Conservation (phyloP, 352 stramenopile genomes). For the Globisporangium apiculatum region DNA sequence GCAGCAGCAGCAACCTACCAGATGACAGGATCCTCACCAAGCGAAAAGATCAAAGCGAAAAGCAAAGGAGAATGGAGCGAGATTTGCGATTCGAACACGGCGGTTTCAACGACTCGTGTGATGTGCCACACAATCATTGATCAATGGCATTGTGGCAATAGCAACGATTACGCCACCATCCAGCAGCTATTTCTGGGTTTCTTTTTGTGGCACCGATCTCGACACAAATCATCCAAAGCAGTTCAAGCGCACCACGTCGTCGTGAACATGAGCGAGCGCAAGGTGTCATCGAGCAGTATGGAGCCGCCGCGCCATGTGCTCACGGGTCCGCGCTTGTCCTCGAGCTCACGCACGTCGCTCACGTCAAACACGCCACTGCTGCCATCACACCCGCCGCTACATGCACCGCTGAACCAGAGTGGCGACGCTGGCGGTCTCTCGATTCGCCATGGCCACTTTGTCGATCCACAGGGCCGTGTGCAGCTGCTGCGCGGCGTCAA, state of each 20-base stretch:
- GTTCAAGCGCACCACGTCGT: neutral
- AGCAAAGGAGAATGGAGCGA: too few species aligned
- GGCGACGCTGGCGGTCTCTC: conserved; percentile 19
- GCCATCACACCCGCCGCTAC: neutral
- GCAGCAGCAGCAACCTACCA: too few species aligned
- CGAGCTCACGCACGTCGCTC: conserved; percentile 4
- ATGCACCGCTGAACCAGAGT: conserved; percentile 3
- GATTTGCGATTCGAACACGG: too few species aligned
- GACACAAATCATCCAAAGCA: neutral
- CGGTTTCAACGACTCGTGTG: too few species aligned
- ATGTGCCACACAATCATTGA: too few species aligned
- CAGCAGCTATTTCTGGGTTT: too few species aligned
- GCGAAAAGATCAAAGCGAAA: too few species aligned
- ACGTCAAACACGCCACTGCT: neutral
- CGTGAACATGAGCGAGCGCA: too few species aligned
- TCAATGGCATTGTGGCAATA: too few species aligned
- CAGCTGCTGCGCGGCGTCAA: conserved; percentile 83
- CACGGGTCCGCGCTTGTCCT: conserved; percentile 9
- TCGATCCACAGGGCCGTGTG: conserved; percentile 71
- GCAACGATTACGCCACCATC: too few species aligned
- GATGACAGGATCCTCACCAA: too few species aligned
- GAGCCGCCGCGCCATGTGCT: neutral
- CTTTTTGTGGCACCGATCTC: too few species aligned
- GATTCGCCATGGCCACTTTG: conserved; percentile 68
- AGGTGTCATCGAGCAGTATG: neutral